Evolutionary conservation across 2,329 filamentous ascomycete species (phyloP), one percentile per base, ranked within the genome.

Genomic region (Tolypocladium inflatum): DNA sequence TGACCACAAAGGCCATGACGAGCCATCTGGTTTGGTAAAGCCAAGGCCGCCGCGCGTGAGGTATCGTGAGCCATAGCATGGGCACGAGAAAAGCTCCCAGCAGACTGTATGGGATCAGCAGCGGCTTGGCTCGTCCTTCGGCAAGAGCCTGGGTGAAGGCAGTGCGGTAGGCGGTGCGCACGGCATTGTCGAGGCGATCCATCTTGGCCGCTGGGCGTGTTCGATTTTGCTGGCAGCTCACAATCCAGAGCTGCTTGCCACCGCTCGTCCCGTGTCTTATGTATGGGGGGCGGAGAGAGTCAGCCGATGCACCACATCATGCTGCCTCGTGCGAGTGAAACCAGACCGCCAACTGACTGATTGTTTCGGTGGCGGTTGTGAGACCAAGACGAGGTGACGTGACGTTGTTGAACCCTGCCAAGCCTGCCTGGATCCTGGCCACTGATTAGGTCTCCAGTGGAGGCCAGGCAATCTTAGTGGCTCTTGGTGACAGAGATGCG

Each of bases 41-140:
- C 78, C 78, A 80, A 6, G 76, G 76, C 10, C 76, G 72, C 2
- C 72, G 69, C 38, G 68, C 72, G 63, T 86, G 82, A 1, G 82
- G 81, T 59, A 86, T 73, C 54, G 78, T 70, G 17, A 87, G 75
- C 68, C 84, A 87, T 4, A 82, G 61, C 1, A 77, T 67, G 0
- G 81, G 80, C 2, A 87, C 57, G 48, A 83, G 54, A 51, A 80
- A 72, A 35, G 75, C 65, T 4, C 76, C 78, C 26, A 82, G 59
- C 8, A 84, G 59, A 57, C 75, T 72, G 58, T 80, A 78, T 0
- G 82, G 83, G 9, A 86, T 43, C 21, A 86, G 64, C 21, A 85
- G 72, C 2, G 80, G 82, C 48, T 70, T 71, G 38, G 73, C 66
- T 8, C 63, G 67, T 51, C 78, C 78, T 4, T 74, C 69, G 55